phyloP scores from a whole-genome alignment of 1,139 yeast species.

The Kazachstania sp. region DNA sequence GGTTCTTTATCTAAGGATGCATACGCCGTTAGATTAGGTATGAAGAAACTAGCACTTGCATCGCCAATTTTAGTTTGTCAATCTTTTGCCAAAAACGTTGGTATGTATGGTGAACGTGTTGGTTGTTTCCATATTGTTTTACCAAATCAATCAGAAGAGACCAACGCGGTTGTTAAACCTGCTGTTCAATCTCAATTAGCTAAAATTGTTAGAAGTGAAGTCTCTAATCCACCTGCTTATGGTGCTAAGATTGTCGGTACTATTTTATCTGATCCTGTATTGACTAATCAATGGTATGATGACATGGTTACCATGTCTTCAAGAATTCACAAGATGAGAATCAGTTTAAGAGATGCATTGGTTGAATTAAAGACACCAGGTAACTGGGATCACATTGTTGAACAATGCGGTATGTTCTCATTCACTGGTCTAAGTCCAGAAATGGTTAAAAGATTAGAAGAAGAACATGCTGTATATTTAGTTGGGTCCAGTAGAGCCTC shows the following conservation, averaged over 20 bases:
- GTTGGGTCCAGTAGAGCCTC: slow-evolving; percentile 87
- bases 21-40: slow-evolving; percentile 76
- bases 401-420: slow-evolving; percentile 95
- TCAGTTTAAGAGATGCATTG: slow-evolving; percentile 51
- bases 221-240: slow-evolving; percentile 92
- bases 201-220: slow-evolving; percentile 70
- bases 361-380: slow-evolving; percentile 70
- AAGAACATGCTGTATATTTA: slow-evolving; percentile 68
- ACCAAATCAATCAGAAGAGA: slow-evolving; percentile 34
- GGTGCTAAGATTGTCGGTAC: slow-evolving; percentile 89
- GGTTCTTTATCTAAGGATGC: slow-evolving; percentile 83
- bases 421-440: slow-evolving; percentile 77
- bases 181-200: slow-evolving; percentile 71
- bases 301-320: slow-evolving; percentile 86
- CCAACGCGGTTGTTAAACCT: slow-evolving; percentile 33
- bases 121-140: slow-evolving; percentile 80
- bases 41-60: slow-evolving; percentile 37
- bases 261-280: slow-evolving; percentile 55
- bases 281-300: slow-evolving; percentile 71
- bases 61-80: slow-evolving; percentile 70
- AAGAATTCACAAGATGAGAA: slow-evolving; percentile 74
- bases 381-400: slow-evolving; percentile 86
- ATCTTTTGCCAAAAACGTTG: slow-evolving; percentile 94
- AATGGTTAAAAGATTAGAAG: slow-evolving; percentile 73
- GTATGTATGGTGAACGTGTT: slow-evolving; percentile 96